A percentile compares a stretch with the other conserved stretches of the same genome.
Conservation (phyloP, 495 filamentous ascomycete genomes). For the Pyronema omphalodes region DNA sequence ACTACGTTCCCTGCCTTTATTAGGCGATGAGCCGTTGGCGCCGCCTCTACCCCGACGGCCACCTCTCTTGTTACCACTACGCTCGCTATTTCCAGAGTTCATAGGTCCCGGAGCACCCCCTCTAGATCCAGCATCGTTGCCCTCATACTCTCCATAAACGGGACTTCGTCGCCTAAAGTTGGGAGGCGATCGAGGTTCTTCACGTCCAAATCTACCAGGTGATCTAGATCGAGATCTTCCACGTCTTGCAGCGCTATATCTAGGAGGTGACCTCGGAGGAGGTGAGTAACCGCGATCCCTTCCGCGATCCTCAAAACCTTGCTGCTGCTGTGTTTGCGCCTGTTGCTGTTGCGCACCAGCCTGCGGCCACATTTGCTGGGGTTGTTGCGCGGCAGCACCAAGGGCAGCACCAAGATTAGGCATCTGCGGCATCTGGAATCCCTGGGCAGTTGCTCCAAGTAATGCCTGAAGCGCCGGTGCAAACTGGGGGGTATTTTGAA, state of each 20-base stretch:
- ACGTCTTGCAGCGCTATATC: slow-evolving; percentile 25
- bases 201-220: slow-evolving; percentile 28
- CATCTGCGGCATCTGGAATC: background rate
- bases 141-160: slow-evolving; percentile 49
- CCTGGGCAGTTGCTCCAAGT: slow-evolving; percentile 5
- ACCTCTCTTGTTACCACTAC: slow-evolving; percentile 32
- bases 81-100: slow-evolving; percentile 40
- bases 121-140: slow-evolving; percentile 23
- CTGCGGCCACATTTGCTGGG: slow-evolving; percentile 1
- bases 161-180: slow-evolving; percentile 36
- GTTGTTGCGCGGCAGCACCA: background rate
- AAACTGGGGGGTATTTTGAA: slow-evolving; percentile 11
- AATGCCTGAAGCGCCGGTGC: slow-evolving; percentile 9
- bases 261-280: slow-evolving; percentile 34
- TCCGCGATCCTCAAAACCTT: slow-evolving; percentile 14
- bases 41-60: slow-evolving; percentile 31
- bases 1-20: slow-evolving; percentile 31
- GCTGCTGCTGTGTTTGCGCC: background rate
- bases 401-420: too few relatives aligned
- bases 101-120: slow-evolving; percentile 26
- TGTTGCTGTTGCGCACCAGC: background rate
- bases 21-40: slow-evolving; percentile 1
- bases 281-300: slow-evolving; percentile 21
- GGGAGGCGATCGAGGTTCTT: slow-evolving; percentile 33
- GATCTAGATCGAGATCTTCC: slow-evolving; percentile 62